Base-by-base conservation (phyloP, 768 basidiomycete genomes). In the Rhizopogon roseolus region DNA sequence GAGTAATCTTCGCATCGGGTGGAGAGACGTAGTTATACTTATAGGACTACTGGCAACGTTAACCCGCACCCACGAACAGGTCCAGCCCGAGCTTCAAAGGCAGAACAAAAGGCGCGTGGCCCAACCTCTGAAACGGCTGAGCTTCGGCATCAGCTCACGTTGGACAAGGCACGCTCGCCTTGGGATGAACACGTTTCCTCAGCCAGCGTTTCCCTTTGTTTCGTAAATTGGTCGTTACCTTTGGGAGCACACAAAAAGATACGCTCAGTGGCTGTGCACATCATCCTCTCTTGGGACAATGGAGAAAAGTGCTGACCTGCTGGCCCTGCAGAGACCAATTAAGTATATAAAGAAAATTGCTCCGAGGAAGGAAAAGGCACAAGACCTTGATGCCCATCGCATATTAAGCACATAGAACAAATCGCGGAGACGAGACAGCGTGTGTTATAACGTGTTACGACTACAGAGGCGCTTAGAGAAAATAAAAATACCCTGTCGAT, bases 31-130 rank as follows among this genome's bases (percentile, higher is more conserved):
- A 38, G 39, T 66, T 69, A 69, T 70, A 68, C 66, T 40, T 46
- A 34, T 14, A 22, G 56, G 37, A 43, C 19, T 16, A 34, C 34
- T 40, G 57, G 63, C 53, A 58, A 59, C 66, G 68, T 54, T 66
- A 57, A 58, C 44, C 45, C 54, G 55, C 46, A 60, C 40, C 53
- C 54, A 55, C 54, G 37, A n/a, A 53, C 13, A 25, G 45, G 13
- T 16, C 40, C 19, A 29, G 17, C 13, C 22, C 16, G 25, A 7
- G 19, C 22, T 27, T 50, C 42, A n/a, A 57, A 61, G 61, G 62
- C 60, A 63, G 60, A 58, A 57, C 66, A 66, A 71, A 74, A 68
- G 62, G 63, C 51, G 57, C 27, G 28, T 57, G 55, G 45, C 28
- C 50, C 54, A 45, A 46, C 51, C 49, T 56, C 49, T 55, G 41